Base-by-base conservation (phyloP, 148 eudicot species). In the Euryodendron excelsum region DNA sequence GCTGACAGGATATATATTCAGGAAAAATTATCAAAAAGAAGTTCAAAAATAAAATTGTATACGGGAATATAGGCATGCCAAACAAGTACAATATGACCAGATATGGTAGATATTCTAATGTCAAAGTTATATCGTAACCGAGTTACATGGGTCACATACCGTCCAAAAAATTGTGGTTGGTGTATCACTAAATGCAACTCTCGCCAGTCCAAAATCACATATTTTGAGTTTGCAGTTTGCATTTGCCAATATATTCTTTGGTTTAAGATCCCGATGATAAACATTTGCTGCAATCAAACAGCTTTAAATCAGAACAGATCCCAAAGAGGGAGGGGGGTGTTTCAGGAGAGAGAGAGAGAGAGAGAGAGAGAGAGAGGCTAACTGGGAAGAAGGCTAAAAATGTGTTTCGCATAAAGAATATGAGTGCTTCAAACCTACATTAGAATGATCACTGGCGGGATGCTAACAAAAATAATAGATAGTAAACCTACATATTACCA, bases 141-240 rank as follows among this genome's bases (percentile, higher is more conserved):
- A n/a, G n/a, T n/a, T n/a, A n/a, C n/a, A 41, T 13, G 61, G 76
- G 78, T 31, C 69, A 73, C 81, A 58, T 88, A 95, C 98, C 84
- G 94, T 93, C 96, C 97, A 95, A 86, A 91, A 89, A 59, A 82
- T 75, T 52, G 96, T 87, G 11, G 96, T 89, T 52, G 98, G 96
- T 27, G 96, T 80, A 81, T 95, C 97, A 73, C 63, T 92, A 75
- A 95, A 95, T 56, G 97, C 92, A 80, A 92, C 98, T 87, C 98
- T 91, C 65, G 98, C 97, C 53, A 95, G 74, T 64, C 98, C 98
- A 82, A 95, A 88, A 83, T 95, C 98, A 74, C 98, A 93, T 74
- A 95, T 89, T 86, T 95, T 95, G 47, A 93, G 94, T 75, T 93
- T 93, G 89, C 97, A 90, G 79, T 95, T 93, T 47, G 96, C 97